Evolutionary conservation across 2,329 filamentous ascomycete genomes (phyloP).

Genomic region (Exophiala bonariae): DNA sequence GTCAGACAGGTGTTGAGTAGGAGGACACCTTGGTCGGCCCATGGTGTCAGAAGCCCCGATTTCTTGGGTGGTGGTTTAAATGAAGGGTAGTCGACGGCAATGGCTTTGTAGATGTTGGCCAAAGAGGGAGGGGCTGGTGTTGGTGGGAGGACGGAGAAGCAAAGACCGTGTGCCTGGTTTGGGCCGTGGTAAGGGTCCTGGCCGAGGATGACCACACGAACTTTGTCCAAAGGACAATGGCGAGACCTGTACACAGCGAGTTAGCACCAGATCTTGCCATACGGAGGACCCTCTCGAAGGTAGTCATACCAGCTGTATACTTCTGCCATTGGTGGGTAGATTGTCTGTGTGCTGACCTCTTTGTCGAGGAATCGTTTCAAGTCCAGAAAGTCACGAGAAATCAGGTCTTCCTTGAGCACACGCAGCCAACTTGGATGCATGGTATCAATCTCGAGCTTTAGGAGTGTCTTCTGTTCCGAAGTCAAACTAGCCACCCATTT

Average conservation of each 20-base stretch:
- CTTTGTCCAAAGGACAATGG: constrained; percentile 81
- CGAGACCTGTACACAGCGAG: constrained; percentile 69
- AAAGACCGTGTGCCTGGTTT: constrained; percentile 94
- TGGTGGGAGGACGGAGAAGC: constrained; percentile 90
- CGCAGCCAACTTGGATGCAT: constrained; percentile 89
- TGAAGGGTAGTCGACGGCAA: constrained; percentile 82
- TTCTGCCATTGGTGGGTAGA: constrained; percentile 85
- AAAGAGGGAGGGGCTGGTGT: constrained; percentile 86
- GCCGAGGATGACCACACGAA: constrained; percentile 90
- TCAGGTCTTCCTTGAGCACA: constrained; percentile 82
- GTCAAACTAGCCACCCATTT: constrained; percentile 83
- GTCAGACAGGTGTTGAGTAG: constrained; percentile 95
- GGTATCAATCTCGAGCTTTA: constrained; percentile 88
- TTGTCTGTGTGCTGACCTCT: constrained; percentile 73
- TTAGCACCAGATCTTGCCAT: background rate
- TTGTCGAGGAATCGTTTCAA: constrained; percentile 83
- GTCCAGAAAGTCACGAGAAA: constrained; percentile 75
- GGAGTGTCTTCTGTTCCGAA: constrained; percentile 75
- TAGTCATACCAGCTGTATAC: constrained; percentile 84
- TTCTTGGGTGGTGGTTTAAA: constrained; percentile 75
- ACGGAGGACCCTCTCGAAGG: background rate
- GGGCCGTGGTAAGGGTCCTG: constrained; percentile 97
- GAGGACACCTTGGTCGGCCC: constrained; percentile 90
- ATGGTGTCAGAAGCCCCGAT: constrained; percentile 81
- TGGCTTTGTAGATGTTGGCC: constrained; percentile 86